These are phyloP conservation scores for Thermomucor indicae-seudaticae DNA, from an alignment of 371 early-diverging fungal genomes.

Conservation along the genomic window DNA sequence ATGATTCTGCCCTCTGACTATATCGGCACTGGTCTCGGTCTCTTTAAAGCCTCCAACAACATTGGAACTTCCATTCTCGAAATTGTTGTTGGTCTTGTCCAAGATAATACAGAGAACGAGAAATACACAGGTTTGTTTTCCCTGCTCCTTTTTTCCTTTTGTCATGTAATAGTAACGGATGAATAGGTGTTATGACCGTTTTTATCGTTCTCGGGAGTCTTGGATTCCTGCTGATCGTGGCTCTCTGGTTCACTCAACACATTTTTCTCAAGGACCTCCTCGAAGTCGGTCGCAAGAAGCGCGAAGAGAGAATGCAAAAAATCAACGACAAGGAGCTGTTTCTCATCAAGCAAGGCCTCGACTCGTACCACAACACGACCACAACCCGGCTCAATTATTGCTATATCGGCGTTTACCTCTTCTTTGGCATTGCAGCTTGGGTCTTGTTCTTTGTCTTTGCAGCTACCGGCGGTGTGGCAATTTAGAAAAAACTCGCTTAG, in stretches of 20 bases:
- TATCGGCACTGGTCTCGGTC: constrained; percentile 53
- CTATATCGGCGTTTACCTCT: constrained; percentile 19
- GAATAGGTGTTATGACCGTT: constrained; percentile 30
- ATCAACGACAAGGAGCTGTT: constrained; percentile 33
- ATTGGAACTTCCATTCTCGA: constrained; percentile 49
- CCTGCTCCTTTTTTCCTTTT: too few relatives aligned
- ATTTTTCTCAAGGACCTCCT: constrained; percentile 25
- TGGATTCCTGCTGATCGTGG: constrained; percentile 28
- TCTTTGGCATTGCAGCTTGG: constrained; percentile 31
- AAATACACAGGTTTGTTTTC: constrained; percentile 21
- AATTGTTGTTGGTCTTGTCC: constrained; percentile 45
- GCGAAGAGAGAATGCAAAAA: constrained; percentile 32
- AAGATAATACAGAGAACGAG: constrained; percentile 36
- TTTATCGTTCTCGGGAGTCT: constrained; percentile 29
- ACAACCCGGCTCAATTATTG: constrained; percentile 15
- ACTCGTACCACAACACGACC: constrained; percentile 23
- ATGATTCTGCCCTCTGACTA: constrained; percentile 45
- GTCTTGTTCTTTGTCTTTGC: constrained; percentile 46
- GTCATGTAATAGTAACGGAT: too few relatives aligned
- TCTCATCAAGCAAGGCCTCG: constrained; percentile 30
- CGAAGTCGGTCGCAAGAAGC: constrained; percentile 26
- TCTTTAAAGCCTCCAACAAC: constrained; percentile 46
- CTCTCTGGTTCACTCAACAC: constrained; percentile 26
- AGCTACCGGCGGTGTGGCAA: constrained; percentile 13
- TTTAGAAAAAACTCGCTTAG: not conserved